A percentile compares a stretch with the other conserved stretches of the same genome.
phyloP scores from a whole-genome alignment of 2,329 filamentous ascomycete genomes.

The Claviceps pazoutovae region DNA sequence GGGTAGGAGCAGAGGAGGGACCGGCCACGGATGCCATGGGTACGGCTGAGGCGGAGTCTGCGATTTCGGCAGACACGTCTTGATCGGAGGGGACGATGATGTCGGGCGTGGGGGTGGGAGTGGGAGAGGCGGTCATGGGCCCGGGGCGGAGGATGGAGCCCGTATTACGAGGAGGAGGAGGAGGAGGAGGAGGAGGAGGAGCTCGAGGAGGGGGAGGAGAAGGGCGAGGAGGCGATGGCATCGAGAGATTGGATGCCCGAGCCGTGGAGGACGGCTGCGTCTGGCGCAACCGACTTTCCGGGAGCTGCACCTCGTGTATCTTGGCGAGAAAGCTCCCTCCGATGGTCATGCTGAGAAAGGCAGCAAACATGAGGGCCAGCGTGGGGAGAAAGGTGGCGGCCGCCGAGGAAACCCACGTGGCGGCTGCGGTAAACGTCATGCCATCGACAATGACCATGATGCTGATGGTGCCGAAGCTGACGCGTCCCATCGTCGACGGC shows the following conservation, averaged over 20 bases:
- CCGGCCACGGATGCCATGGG: slow-evolving; percentile 11
- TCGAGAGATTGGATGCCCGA: not conserved
- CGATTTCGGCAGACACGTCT: slow-evolving; percentile 47
- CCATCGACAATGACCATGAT: slow-evolving; percentile 51
- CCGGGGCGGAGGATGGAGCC: slow-evolving; percentile 20
- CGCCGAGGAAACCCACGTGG: slow-evolving; percentile 41
- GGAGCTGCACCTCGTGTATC: slow-evolving; percentile 43
- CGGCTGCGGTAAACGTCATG: slow-evolving; percentile 42
- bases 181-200: slow-evolving; percentile 9
- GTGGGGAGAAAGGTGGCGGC: slow-evolving; percentile 43
- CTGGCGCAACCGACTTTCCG: slow-evolving; percentile 39
- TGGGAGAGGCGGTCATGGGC: slow-evolving; percentile 27
- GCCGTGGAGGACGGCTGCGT: slow-evolving; percentile 11
- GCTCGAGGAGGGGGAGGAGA: not conserved
- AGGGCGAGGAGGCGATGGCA: not conserved
- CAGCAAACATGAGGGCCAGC: slow-evolving; percentile 34
- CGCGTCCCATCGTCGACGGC: slow-evolving; percentile 50
- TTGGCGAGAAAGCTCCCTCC: slow-evolving; percentile 45
- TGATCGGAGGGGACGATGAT: slow-evolving; percentile 51
- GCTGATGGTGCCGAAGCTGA: slow-evolving; percentile 49
- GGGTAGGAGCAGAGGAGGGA: slow-evolving; percentile 10
- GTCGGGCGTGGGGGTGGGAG: slow-evolving; percentile 36
- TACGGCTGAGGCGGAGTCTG: slow-evolving; percentile 25
- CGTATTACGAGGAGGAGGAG: slow-evolving; percentile 8
- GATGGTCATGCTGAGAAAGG: slow-evolving; percentile 43